phyloP scores from a whole-genome alignment of 257 asterid genomes.

The Henckelia pumila region DNA sequence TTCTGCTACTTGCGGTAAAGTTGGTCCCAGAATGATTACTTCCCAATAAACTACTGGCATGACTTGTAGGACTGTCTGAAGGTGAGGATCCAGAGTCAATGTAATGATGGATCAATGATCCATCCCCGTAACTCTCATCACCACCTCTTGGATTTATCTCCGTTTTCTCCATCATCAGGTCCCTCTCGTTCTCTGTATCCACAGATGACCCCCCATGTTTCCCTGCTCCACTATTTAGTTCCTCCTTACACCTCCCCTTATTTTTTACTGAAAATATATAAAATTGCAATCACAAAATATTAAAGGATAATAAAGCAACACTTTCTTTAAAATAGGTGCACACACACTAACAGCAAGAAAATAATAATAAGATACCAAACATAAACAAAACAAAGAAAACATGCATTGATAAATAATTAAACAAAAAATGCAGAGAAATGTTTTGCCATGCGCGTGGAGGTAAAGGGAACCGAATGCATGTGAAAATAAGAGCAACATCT shows the following conservation, averaged over 20 bases:
- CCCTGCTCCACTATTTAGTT: slow-evolving; percentile 34
- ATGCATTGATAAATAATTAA: not conserved
- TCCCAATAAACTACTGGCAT: slow-evolving; percentile 56
- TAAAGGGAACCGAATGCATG: not conserved
- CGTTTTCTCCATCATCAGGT: slow-evolving; percentile 40
- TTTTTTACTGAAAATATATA: slow-evolving; percentile 52
- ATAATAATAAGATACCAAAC: not conserved
- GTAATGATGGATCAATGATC: slow-evolving; percentile 38
- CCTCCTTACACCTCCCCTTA: slow-evolving; percentile 57
- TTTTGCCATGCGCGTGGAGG: not conserved
- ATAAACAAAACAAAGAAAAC: not conserved
- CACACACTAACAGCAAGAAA: not conserved
- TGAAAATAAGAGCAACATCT: slow-evolving; percentile 15
- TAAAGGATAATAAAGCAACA: slow-evolving; percentile 2
- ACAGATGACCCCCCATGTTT: slow-evolving; percentile 20
- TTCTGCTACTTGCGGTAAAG: slow-evolving; percentile 62
- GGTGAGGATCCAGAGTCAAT: slow-evolving; percentile 61
- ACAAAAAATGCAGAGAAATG: not conserved
- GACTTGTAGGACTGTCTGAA: slow-evolving; percentile 66
- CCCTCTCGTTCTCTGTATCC: slow-evolving; percentile 33
- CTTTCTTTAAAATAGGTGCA: not conserved
- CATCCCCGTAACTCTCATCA: slow-evolving; percentile 45
- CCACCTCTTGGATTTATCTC: slow-evolving; percentile 46
- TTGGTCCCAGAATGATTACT: slow-evolving; percentile 57
- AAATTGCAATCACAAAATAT: slow-evolving; percentile 23